Conservation (phyloP, 2,329 filamentous ascomycete genomes). For the Fonsecaea monophora region DNA sequence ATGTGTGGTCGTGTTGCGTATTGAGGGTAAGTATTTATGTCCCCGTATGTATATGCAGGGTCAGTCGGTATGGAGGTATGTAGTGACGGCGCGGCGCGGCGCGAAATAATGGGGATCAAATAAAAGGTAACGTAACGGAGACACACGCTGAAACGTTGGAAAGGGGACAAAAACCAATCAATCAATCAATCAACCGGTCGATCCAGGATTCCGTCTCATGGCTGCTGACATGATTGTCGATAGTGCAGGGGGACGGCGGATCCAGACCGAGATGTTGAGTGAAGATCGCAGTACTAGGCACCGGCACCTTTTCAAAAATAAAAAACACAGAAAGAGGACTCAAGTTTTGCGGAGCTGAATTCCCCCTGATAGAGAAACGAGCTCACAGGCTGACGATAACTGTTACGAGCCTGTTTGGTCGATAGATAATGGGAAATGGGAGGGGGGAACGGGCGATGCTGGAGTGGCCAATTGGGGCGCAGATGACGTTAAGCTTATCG, state of each 20-base stretch:
- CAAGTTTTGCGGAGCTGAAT: no score
- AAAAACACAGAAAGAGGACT: neutral
- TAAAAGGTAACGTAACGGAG: neutral
- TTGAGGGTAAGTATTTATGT: neutral
- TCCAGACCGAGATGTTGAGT: neutral
- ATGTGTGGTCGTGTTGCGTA: neutral
- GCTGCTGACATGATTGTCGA: neutral
- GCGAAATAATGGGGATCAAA: neutral
- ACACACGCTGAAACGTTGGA: neutral
- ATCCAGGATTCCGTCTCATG: neutral
- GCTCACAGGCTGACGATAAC: neutral
- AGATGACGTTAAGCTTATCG: constrained; percentile 32
- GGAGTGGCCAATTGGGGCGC: constrained; percentile 14
- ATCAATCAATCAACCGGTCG: neutral
- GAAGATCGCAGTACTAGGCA: neutral
- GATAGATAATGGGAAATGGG: neutral
- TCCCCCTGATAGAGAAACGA: neutral
- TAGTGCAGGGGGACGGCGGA: neutral
- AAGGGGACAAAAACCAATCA: neutral
- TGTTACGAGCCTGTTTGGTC: neutral
- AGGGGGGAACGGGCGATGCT: neutral
- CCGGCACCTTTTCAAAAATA: neutral
- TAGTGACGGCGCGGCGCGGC: neutral
- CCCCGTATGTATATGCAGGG: neutral
- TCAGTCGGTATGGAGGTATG: neutral